phyloP scores from a whole-genome alignment of 768 basidiomycete genomes.

The Russula ochroleuca region DNA sequence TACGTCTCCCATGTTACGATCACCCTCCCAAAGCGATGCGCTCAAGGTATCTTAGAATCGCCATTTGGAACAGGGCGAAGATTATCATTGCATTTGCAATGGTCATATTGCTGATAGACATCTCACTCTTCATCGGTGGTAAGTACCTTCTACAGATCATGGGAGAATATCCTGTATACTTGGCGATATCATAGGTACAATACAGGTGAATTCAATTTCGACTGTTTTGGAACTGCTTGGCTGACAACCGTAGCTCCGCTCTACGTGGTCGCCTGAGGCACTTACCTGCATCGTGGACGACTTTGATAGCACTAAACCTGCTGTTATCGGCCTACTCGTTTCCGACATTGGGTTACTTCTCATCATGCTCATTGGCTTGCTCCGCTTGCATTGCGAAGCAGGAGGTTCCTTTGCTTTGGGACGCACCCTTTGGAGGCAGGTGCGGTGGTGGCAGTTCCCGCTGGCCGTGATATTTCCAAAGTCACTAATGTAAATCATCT shows the following conservation, averaged over 20 bases:
- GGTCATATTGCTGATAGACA: neutral
- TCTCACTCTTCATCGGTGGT: neutral
- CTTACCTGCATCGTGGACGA: neutral
- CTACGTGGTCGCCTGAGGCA: neutral
- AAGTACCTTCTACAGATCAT: neutral
- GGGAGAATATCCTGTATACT: neutral
- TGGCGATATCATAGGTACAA: neutral
- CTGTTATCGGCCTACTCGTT: neutral
- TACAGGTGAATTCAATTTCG: neutral
- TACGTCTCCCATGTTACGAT: neutral
- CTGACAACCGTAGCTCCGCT: neutral
- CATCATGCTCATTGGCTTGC: neutral
- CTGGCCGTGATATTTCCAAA: neutral
- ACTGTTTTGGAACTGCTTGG: neutral
- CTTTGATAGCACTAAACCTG: neutral
- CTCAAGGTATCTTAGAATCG: neutral
- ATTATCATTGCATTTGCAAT: neutral
- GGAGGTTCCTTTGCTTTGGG: neutral
- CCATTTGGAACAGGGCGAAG: slow-evolving; percentile 7
- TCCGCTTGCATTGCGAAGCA: neutral
- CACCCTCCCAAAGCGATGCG: neutral
- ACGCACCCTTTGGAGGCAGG: slow-evolving; percentile 11
- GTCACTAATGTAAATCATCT: neutral
- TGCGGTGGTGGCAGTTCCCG: neutral
- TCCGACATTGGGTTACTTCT: neutral